Conservation (phyloP, 140 eudicot genomes). For the Erigeron philadelphicus region DNA sequence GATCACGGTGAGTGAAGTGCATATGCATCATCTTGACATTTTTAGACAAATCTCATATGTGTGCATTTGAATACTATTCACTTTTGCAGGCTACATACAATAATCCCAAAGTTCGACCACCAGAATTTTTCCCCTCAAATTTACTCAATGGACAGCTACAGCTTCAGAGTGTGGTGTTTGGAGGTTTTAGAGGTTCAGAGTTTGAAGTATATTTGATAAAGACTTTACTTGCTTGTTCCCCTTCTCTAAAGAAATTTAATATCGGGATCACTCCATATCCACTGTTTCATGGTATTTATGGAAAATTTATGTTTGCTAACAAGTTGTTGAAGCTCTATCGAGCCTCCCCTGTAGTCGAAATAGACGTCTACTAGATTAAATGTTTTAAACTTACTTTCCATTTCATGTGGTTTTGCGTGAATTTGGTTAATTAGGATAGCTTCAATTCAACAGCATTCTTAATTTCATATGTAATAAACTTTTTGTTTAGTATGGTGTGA, state of each 20-base stretch:
- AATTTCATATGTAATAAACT: too few species aligned
- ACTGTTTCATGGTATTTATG: too few species aligned
- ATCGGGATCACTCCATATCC: neutral
- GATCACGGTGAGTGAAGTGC: neutral
- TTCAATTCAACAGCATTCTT: too few species aligned
- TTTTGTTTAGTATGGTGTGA: too few species aligned
- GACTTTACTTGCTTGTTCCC: slow-evolving; percentile 13
- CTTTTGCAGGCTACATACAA: neutral
- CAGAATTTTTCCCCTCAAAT: neutral
- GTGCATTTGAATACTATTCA: neutral
- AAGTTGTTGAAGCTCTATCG: slow-evolving; percentile 11
- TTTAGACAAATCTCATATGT: neutral
- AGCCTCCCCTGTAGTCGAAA: neutral
- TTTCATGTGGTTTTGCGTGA: neutral
- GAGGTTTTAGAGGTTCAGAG: neutral
- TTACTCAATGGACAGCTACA: neutral
- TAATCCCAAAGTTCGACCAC: neutral
- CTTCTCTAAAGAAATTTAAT: neutral
- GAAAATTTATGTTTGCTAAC: neutral
- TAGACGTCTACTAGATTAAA: neutral
- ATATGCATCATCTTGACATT: neutral
- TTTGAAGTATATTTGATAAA: slow-evolving; percentile 2
- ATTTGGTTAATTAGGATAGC: too few species aligned
- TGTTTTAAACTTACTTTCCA: neutral
- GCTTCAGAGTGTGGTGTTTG: slow-evolving; percentile 7